These are phyloP conservation scores for Scleroderma bovista DNA, from an alignment of 768 basidiomycete species.

Conservation along the genomic window DNA sequence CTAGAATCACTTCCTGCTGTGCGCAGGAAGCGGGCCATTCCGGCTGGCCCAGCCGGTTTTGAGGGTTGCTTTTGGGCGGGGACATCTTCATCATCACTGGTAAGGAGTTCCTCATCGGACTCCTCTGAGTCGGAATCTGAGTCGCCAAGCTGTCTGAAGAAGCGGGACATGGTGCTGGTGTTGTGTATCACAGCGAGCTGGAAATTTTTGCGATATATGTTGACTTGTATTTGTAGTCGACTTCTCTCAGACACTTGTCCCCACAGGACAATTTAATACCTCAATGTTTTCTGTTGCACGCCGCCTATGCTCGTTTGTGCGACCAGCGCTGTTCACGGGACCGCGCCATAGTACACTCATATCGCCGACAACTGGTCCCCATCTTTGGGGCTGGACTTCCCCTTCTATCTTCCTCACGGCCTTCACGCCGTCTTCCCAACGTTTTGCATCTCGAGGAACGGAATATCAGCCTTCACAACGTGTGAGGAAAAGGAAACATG, in stretches of 20 bases:
- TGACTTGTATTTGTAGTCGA: background rate
- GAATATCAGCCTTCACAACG: slow-evolving; percentile 97
- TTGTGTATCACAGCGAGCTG: background rate
- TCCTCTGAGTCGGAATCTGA: slow-evolving; percentile 71
- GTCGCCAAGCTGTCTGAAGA: slow-evolving; percentile 83
- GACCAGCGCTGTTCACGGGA: background rate
- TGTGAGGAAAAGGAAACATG: slow-evolving; percentile 87
- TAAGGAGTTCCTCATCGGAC: slow-evolving; percentile 72
- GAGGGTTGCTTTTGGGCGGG: slow-evolving; percentile 42
- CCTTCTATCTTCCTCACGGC: slow-evolving; percentile 13
- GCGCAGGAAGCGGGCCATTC: slow-evolving; percentile 75
- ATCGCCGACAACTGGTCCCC: background rate
- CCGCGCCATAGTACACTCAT: background rate
- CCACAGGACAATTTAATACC: too few species aligned
- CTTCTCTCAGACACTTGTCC: too few species aligned
- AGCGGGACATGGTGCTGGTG: slow-evolving; percentile 65
- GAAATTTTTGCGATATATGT: background rate
- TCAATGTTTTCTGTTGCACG: background rate
- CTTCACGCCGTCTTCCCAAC: slow-evolving; percentile 26
- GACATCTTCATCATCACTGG: slow-evolving; percentile 63
- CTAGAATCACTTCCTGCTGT: slow-evolving; percentile 54
- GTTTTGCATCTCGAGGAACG: slow-evolving; percentile 68
- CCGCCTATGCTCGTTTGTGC: background rate
- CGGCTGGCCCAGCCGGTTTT: slow-evolving; percentile 28
- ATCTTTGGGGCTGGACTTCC: slow-evolving; percentile 16